Percentiles rank a stretch among this genome's conserved stretches.
Conservation (phyloP, 2,329 filamentous ascomycete species). For the Rhynchosporium agropyri region DNA sequence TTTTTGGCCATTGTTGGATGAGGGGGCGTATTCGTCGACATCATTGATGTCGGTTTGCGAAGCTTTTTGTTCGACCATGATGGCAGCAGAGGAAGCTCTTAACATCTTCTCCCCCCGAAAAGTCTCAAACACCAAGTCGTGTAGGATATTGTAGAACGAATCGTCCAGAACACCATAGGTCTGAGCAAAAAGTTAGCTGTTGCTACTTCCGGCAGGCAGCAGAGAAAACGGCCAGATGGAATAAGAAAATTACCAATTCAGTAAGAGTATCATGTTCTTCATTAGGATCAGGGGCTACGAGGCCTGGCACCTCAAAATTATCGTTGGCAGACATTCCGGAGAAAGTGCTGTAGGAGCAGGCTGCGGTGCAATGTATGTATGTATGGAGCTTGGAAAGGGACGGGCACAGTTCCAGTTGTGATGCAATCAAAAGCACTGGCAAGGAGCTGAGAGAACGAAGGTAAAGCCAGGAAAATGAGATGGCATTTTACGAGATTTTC, state of each 20-base stretch:
- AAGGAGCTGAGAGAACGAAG: constrained; percentile 29
- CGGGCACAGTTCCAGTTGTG: constrained; percentile 22
- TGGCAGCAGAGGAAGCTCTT: constrained; percentile 65
- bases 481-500: constrained; percentile 28
- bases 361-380: constrained; percentile 25
- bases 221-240: constrained; percentile 22
- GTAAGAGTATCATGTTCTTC: constrained; percentile 49
- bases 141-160: constrained; percentile 74
- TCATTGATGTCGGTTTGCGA: constrained; percentile 33
- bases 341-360: constrained; percentile 20
- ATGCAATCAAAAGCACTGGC: constrained; percentile 28
- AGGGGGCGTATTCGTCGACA: constrained; percentile 50
- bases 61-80: constrained; percentile 60
- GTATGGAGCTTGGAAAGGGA: constrained; percentile 28
- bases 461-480: constrained; percentile 26
- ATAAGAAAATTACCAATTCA: constrained; percentile 55
- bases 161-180: constrained; percentile 72
- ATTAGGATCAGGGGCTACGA: constrained; percentile 54
- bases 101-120: constrained; percentile 80
- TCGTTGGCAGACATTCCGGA: constrained; percentile 38
- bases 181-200: constrained; percentile 44
- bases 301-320: constrained; percentile 45
- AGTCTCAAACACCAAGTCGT: constrained; percentile 72
- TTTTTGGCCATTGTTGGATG: constrained; percentile 45
- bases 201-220: constrained; percentile 23